Base-by-base conservation (phyloP, 257 asterid genomes). In the Solanum commersonii region DNA sequence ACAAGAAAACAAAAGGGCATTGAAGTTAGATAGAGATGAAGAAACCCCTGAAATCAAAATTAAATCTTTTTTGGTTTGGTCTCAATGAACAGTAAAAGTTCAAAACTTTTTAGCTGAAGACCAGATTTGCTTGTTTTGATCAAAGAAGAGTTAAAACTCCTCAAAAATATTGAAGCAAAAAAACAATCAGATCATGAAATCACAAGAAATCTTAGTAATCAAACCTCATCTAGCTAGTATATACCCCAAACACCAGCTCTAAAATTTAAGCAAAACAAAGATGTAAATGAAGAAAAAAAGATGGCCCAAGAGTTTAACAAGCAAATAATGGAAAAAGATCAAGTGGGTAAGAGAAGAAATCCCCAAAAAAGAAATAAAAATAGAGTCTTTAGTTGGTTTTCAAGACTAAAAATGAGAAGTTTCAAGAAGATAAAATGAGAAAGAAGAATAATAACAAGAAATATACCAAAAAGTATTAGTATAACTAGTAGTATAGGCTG, bases 161-260 rank as follows among this genome's bases (percentile, higher is more conserved):
- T 52, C 23, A 20, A 18, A 52, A 87, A 13, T 8, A 76, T 22
- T 22, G 35, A 83, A 79, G 59, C 37, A 82, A 10, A 71, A 56
- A 34, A 82, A n/a, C 88, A 74, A 90, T 87, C 88, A 89, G 89
- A 94, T 91, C 92, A 89, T 88, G 88, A 91, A 92, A 94, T 93
- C 92, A 90, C 92, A 91, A 89, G 83, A 86, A 89, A 70, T 82
- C 68, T 87, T 72, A 35, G 83, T 85, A 56, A 77, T 79, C 86
- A 86, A 85, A 78, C 86, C 73, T 77, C 22, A 60, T 82, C 70
- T 52, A 15, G 18, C 59, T 49, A 22, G 12, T 29, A 56, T 56
- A 56, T 20, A 60, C 31, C 29, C 56, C 23, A 6, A 3, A 89
- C 67, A 52, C 35, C 84, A 89, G 72, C 60, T 77, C 33, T 6